Conservation (phyloP, 2,329 filamentous ascomycete species). For the Thermothelomyces thermophilus region DNA sequence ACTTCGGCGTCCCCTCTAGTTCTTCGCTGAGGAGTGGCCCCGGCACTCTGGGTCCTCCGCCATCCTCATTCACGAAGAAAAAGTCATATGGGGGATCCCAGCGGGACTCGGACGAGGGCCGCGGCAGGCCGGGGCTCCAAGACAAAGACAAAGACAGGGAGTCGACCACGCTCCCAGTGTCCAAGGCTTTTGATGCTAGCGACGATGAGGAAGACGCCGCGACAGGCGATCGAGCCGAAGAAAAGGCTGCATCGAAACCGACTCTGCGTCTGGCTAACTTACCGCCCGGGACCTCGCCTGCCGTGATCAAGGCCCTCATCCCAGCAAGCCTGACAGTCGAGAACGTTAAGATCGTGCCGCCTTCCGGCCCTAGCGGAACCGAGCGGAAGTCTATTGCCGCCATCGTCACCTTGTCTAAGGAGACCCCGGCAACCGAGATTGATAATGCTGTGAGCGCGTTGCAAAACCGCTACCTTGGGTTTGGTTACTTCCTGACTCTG, state of each 20-base stretch:
- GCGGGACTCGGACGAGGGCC: constrained; percentile 29
- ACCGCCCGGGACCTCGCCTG: constrained; percentile 53
- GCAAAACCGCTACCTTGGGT: constrained; percentile 79
- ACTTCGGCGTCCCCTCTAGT: constrained; percentile 54
- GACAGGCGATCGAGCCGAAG: constrained; percentile 43
- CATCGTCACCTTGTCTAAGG: constrained; percentile 72
- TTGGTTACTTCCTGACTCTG: constrained; percentile 72
- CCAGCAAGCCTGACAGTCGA: constrained; percentile 59
- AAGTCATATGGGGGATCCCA: constrained; percentile 43
- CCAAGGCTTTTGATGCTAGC: constrained; percentile 67
- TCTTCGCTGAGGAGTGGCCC: constrained; percentile 54
- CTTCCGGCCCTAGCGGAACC: constrained; percentile 42
- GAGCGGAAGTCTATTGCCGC: constrained; percentile 69
- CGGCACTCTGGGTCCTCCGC: constrained; percentile 52
- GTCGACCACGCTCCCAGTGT: constrained; percentile 49
- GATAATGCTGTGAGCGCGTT: constrained; percentile 70
- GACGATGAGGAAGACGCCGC: constrained; percentile 46
- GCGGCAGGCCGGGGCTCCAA: constrained; percentile 35
- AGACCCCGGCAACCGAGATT: constrained; percentile 77
- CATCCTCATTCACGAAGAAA: constrained; percentile 46
- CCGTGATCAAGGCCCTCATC: constrained; percentile 53
- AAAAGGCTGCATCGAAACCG: constrained; percentile 55
- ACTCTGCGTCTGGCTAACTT: constrained; percentile 56
- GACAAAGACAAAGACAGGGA: constrained; percentile 30
- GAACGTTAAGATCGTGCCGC: constrained; percentile 62